Evolutionary conservation across 257 asterid species (phyloP).

Genomic region (Lavandula angustifolia): DNA sequence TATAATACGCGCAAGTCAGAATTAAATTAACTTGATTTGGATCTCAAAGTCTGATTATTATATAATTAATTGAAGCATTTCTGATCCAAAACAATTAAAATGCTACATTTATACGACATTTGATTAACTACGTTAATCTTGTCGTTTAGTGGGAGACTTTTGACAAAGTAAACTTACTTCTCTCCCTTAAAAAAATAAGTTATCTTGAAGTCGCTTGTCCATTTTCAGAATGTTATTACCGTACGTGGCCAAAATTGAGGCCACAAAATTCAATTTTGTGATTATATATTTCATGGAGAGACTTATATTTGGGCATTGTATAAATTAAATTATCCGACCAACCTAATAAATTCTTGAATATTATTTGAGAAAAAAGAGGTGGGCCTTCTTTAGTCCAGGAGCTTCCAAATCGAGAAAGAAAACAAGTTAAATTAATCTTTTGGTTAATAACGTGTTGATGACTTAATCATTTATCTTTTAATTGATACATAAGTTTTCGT

Average conservation of each 20-base stretch:
- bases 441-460: slow-evolving; percentile 12
- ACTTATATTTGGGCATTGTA: slow-evolving; percentile 4
- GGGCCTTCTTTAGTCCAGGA: slow-evolving; percentile 25
- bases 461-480: background rate
- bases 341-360: slow-evolving; percentile 5
- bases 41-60: slow-evolving; percentile 8
- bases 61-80: background rate
- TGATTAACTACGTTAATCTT: slow-evolving; percentile 20
- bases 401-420: slow-evolving; percentile 13
- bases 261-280: slow-evolving; percentile 31
- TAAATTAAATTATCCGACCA: slow-evolving; percentile 8
- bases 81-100: slow-evolving; percentile 7
- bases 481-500: background rate
- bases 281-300: slow-evolving; percentile 3
- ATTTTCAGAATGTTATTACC: slow-evolving; percentile 7
- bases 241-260: slow-evolving; percentile 26
- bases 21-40: slow-evolving; percentile 4
- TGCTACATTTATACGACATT: background rate
- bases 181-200: background rate
- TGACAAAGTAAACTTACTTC: slow-evolving; percentile 7
- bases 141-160: slow-evolving; percentile 18
- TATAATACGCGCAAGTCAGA: background rate
- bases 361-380: slow-evolving; percentile 1
- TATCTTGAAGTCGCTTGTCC: slow-evolving; percentile 8
- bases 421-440: background rate